phyloP scores from a whole-genome alignment of 371 early-diverging fungal genomes.

The Apophysomyces variabilis region DNA sequence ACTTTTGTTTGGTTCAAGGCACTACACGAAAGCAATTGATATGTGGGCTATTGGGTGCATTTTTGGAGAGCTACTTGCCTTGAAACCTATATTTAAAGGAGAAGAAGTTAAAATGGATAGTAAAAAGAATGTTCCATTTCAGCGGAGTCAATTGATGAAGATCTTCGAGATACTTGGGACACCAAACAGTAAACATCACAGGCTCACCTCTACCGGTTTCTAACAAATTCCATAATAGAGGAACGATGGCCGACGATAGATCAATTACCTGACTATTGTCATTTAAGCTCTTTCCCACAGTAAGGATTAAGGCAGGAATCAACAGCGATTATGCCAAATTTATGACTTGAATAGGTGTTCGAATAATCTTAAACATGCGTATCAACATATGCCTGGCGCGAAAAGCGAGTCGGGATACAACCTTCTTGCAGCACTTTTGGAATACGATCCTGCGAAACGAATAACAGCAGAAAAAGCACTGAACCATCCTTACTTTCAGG shows the following conservation, averaged over 20 bases:
- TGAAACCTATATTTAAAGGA: slow-evolving; percentile 93
- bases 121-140: slow-evolving; percentile 89
- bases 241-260: slow-evolving; percentile 81
- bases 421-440: slow-evolving; percentile 82
- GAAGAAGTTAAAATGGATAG: slow-evolving; percentile 93
- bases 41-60: slow-evolving; percentile 98
- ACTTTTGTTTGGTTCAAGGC: slow-evolving; percentile 87
- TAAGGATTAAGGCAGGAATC: slow-evolving; percentile 32
- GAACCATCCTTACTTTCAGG: slow-evolving; percentile 88
- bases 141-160: slow-evolving; percentile 85
- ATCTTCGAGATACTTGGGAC: slow-evolving; percentile 92
- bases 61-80: slow-evolving; percentile 89
- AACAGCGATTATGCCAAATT: not conserved
- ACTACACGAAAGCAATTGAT: slow-evolving; percentile 93
- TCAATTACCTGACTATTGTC: slow-evolving; percentile 72
- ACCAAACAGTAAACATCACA: slow-evolving; percentile 78
- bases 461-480: slow-evolving; percentile 91
- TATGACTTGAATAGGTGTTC: slow-evolving; percentile 39
- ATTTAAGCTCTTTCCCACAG: slow-evolving; percentile 61
- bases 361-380: slow-evolving; percentile 49
- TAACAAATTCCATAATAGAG: slow-evolving; percentile 45
- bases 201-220: not conserved
- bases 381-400: slow-evolving; percentile 47
- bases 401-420: slow-evolving; percentile 73
- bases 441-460: slow-evolving; percentile 91